A percentile compares a stretch with the other conserved stretches of the same genome.
Evolutionary conservation across 257 asterid species (phyloP).

Genomic region (Marsdenia floribunda): DNA sequence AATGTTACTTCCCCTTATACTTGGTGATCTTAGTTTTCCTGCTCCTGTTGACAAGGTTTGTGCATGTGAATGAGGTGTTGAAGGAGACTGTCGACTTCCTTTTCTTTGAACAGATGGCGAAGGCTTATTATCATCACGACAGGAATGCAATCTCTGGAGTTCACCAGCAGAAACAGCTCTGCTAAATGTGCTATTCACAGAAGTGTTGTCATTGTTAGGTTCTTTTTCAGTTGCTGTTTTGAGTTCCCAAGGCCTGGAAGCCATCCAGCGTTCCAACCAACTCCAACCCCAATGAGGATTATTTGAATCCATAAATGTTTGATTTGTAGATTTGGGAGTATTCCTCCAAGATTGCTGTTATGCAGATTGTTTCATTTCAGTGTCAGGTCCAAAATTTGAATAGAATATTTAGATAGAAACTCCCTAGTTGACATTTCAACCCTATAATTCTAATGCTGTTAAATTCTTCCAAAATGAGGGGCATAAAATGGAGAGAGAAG

Average conservation of each 20-base stretch:
- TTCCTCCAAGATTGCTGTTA: constrained; percentile 58
- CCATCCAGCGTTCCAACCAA: constrained; percentile 88
- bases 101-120: constrained; percentile 38
- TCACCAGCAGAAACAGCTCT: constrained; percentile 21
- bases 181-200: constrained; percentile 35
- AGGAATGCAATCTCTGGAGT: constrained; percentile 3
- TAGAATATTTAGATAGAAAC: background rate
- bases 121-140: constrained; percentile 20
- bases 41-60: constrained; percentile 2
- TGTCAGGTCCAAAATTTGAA: constrained; percentile 1
- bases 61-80: constrained; percentile 53
- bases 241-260: constrained; percentile 66
- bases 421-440: background rate
- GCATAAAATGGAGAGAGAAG: background rate
- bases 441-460: background rate
- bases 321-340: constrained; percentile 41
- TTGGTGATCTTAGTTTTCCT: constrained; percentile 28
- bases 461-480: background rate
- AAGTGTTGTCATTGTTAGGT: constrained; percentile 23
- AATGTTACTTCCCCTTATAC: constrained; percentile 33
- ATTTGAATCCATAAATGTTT: constrained; percentile 59
- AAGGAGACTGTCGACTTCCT: constrained; percentile 52
- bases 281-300: constrained; percentile 92
- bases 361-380: background rate
- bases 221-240: constrained; percentile 45